Evolutionary conservation across 2,329 filamentous ascomycete genomes (phyloP).

Genomic region (Sporothrix euskadiensis): DNA sequence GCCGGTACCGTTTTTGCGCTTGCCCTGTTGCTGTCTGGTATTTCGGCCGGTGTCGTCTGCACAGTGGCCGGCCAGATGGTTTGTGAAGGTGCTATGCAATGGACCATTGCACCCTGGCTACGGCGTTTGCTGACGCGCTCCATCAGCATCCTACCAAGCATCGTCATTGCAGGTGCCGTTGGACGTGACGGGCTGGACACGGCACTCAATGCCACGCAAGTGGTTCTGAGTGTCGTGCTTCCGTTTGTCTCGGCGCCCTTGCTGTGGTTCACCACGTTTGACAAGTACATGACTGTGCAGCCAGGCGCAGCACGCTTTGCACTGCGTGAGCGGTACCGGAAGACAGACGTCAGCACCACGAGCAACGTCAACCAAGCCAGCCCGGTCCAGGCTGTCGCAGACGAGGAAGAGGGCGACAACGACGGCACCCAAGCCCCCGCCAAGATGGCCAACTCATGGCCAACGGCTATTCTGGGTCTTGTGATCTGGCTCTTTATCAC

Average conservation of each 20-base stretch:
- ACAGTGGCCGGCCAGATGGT: slow-evolving; percentile 91
- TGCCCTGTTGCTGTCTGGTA: slow-evolving; percentile 75
- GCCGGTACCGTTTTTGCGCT: slow-evolving; percentile 84
- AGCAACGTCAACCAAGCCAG: slow-evolving; percentile 35
- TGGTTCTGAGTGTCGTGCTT: slow-evolving; percentile 74
- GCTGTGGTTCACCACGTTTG: slow-evolving; percentile 80
- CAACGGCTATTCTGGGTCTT: slow-evolving; percentile 55
- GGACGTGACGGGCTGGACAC: slow-evolving; percentile 69
- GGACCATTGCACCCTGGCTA: slow-evolving; percentile 74
- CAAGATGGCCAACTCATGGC: slow-evolving; percentile 73
- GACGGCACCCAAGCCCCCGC: slow-evolving; percentile 36
- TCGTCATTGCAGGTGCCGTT: slow-evolving; percentile 79
- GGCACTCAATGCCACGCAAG: slow-evolving; percentile 75
- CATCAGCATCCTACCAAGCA: slow-evolving; percentile 78
- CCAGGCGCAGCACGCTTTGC: slow-evolving; percentile 46
- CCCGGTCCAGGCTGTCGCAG: slow-evolving; percentile 29
- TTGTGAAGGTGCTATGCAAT: slow-evolving; percentile 75
- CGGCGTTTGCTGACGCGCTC: slow-evolving; percentile 74
- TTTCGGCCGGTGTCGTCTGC: slow-evolving; percentile 82
- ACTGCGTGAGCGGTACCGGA: slow-evolving; percentile 28
- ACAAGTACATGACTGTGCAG: slow-evolving; percentile 75
- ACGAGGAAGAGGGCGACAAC: neutral
- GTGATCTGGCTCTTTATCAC: slow-evolving; percentile 73
- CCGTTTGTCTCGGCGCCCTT: slow-evolving; percentile 82
- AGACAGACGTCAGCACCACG: slow-evolving; percentile 16